Percentiles rank a stretch among this genome's conserved stretches.
phyloP scores from a whole-genome alignment of 768 basidiomycete genomes.

The Pleurotus cornucopiae region DNA sequence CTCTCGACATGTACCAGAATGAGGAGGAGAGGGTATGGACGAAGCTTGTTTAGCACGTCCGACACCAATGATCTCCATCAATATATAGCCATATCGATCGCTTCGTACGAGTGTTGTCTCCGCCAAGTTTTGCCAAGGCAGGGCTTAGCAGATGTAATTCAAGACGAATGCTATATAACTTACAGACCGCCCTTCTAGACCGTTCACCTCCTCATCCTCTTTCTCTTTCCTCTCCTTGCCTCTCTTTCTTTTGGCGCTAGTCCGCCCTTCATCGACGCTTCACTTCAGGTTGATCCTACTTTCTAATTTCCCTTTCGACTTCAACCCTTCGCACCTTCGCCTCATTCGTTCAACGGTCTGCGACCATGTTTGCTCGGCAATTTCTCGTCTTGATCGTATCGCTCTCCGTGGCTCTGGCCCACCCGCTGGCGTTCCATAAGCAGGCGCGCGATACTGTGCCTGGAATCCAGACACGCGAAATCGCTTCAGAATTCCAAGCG shows the following conservation, averaged over 20 bases:
- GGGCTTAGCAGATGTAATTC: constrained; percentile 3
- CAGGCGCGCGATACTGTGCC: constrained; percentile 17
- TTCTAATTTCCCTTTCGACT: neutral
- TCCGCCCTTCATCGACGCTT: constrained; percentile 14
- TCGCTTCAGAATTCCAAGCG: constrained; percentile 18
- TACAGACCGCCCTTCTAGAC: constrained; percentile 5
- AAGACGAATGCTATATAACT: neutral
- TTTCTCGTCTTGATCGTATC: constrained; percentile 14
- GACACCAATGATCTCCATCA: neutral
- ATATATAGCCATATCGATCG: neutral
- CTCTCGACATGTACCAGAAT: no score
- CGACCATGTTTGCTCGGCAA: constrained; percentile 13
- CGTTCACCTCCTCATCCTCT: constrained; percentile 6
- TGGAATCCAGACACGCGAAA: constrained; percentile 6
- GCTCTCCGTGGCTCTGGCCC: constrained; percentile 15
- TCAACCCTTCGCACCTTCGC: neutral
- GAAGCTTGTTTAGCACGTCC: no score
- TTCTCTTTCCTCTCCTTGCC: constrained; percentile 6
- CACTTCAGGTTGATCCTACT: constrained; percentile 11
- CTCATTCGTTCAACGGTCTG: neutral
- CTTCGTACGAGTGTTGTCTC: neutral
- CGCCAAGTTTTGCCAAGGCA: constrained; percentile 7
- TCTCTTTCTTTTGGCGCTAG: constrained; percentile 17
- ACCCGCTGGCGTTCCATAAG: constrained; percentile 13
- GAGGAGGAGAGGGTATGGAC: no score